phyloP scores from a whole-genome alignment of 768 basidiomycete genomes.

The Phallus indusiatus region DNA sequence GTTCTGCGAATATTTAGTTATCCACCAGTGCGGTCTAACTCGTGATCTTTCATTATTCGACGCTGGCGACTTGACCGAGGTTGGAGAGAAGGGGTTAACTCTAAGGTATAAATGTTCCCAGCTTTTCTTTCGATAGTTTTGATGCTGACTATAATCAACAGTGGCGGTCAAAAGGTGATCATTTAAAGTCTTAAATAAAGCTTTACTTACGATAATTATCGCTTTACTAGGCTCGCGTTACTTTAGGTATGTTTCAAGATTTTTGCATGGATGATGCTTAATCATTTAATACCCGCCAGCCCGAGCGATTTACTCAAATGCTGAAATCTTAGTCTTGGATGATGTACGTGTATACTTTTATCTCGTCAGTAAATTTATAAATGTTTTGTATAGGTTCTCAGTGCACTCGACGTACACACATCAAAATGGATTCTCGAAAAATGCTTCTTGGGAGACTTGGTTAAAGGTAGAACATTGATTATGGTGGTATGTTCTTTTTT shows the following conservation, averaged over 20 bases:
- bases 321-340: slow-evolving; percentile 58
- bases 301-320: slow-evolving; percentile 49
- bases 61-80: slow-evolving; percentile 60
- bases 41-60: slow-evolving; percentile 39
- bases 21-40: slow-evolving; percentile 31
- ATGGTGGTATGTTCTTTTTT: slow-evolving; percentile 13
- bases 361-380: too few species aligned
- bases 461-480: slow-evolving; percentile 34
- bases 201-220: too few species aligned
- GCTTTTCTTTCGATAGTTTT: background rate
- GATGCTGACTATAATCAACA: slow-evolving; percentile 9
- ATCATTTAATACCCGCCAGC: slow-evolving; percentile 41
- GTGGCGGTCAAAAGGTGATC: slow-evolving; percentile 47
- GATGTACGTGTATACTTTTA: slow-evolving; percentile 28
- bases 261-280: slow-evolving; percentile 11
- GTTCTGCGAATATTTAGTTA: slow-evolving; percentile 17
- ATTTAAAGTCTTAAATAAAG: too few species aligned
- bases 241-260: background rate
- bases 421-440: slow-evolving; percentile 41
- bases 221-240: too few species aligned
- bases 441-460: slow-evolving; percentile 32
- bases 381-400: too few species aligned
- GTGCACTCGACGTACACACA: slow-evolving; percentile 37
- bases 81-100: slow-evolving; percentile 63
- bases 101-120: slow-evolving; percentile 23